A percentile compares a stretch with the other conserved stretches of the same genome.
Evolutionary conservation across 345 rosid genomes (phyloP).

Genomic region (Pseudoturritis turrita): DNA sequence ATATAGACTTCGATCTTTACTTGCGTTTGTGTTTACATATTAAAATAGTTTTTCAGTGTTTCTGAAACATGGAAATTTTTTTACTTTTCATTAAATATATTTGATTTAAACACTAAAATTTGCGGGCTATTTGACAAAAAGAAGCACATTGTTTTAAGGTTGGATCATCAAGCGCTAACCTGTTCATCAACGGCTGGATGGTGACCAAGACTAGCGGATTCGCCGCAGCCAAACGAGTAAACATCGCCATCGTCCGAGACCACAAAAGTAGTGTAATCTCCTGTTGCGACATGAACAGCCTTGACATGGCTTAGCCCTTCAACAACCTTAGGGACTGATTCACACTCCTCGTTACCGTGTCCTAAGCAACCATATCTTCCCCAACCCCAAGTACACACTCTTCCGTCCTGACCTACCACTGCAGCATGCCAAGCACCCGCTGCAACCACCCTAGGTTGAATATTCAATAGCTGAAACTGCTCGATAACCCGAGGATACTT

Average conservation of each 20-base stretch:
- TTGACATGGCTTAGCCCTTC: constrained; percentile 72
- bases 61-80: no score
- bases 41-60: no score
- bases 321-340: constrained; percentile 81
- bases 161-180: constrained; percentile 40
- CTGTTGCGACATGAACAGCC: constrained; percentile 92
- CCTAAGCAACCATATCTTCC: constrained; percentile 98
- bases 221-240: constrained; percentile 94
- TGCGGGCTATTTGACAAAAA: background rate
- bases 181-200: constrained; percentile 57
- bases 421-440: constrained; percentile 99
- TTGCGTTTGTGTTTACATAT: background rate
- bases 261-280: constrained; percentile 93
- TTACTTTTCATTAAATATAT: no score
- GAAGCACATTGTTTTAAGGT: no score
- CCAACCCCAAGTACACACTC: constrained; percentile 99
- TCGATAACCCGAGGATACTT: constrained; percentile 84
- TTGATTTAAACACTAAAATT: background rate
- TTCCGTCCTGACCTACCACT: constrained; percentile 87
- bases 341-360: constrained; percentile 93
- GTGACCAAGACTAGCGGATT: constrained; percentile 96
- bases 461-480: constrained; percentile 63
- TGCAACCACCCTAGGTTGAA: constrained; percentile 88
- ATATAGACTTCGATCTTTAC: background rate
- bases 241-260: constrained; percentile 86